Percentiles rank a stretch among this genome's conserved stretches.
These are phyloP conservation scores for Heterobasidion occidentale DNA, from an alignment of 1,284 basidiomycete genomes.

Conservation along the genomic window DNA sequence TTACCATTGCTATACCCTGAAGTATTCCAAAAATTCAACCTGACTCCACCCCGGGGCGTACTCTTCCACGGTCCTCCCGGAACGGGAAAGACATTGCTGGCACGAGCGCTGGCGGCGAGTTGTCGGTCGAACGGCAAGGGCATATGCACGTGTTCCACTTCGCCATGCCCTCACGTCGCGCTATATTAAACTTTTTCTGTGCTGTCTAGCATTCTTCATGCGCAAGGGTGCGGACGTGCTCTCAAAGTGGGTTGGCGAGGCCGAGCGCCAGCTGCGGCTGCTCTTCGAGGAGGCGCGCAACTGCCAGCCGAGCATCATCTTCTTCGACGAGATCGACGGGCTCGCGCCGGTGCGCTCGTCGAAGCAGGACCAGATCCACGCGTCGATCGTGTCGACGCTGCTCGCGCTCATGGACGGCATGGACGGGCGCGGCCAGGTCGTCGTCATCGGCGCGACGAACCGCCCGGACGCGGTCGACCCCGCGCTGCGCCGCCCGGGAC, in stretches of 20 bases:
- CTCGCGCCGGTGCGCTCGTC: conserved; percentile 95
- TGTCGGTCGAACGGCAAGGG: conserved; percentile 86
- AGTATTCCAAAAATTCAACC: conserved; percentile 91
- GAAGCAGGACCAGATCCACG: conserved; percentile 99
- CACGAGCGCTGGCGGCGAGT: conserved; percentile 90
- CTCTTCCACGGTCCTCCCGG: conserved; percentile 96
- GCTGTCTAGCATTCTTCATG: conserved; percentile 89
- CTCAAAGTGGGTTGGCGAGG: conserved; percentile 99
- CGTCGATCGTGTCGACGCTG: conserved; percentile 93
- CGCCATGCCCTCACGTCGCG: background rate
- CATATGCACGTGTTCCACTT: conserved; percentile 51
- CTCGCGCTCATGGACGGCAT: conserved; percentile 99
- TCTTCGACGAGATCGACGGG: conserved; percentile 98
- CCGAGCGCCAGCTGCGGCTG: conserved; percentile 91
- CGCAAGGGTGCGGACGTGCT: conserved; percentile 98
- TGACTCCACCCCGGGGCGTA: conserved; percentile 95
- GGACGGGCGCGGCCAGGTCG: conserved; percentile 95
- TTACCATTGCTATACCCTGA: conserved; percentile 96
- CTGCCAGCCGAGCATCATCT: conserved; percentile 93
- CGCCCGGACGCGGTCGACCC: conserved; percentile 96
- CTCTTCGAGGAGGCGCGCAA: conserved; percentile 95
- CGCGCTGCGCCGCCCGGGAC: conserved; percentile 87
- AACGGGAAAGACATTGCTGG: conserved; percentile 90
- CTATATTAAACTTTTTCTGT: background rate
- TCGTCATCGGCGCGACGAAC: conserved; percentile 99